phyloP scores from a whole-genome alignment of 495 filamentous ascomycete species.

The Neurospora tetraspora region DNA sequence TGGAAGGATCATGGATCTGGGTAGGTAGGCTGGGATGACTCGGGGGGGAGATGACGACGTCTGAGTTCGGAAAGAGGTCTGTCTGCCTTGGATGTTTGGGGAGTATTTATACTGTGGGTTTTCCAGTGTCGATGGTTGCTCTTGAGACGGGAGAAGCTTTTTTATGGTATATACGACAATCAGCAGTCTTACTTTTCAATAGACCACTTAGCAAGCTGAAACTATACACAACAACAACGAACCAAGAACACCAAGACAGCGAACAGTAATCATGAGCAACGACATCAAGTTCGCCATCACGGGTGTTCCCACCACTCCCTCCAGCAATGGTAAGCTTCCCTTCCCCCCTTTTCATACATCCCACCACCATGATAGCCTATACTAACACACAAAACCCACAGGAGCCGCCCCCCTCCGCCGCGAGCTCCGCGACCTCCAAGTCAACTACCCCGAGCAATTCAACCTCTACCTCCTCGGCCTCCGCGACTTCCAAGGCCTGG shows the following conservation, averaged over 20 bases:
- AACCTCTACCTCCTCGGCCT: conserved; percentile 21
- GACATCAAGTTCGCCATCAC: conserved; percentile 16
- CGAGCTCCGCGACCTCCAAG: conserved; percentile 22
- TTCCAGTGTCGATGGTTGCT: rapidly evolving
- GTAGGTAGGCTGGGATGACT: background rate
- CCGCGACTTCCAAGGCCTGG: conserved; percentile 11
- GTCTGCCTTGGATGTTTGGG: background rate
- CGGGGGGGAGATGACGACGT: background rate
- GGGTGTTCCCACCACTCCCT: conserved; percentile 17
- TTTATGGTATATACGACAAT: background rate
- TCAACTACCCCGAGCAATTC: conserved; percentile 22
- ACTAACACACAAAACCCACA: background rate
- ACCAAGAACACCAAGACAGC: background rate
- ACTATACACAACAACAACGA: background rate
- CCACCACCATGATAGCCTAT: background rate
- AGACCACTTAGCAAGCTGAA: background rate
- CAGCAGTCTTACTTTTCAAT: background rate
- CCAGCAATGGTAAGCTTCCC: conserved; percentile 4
- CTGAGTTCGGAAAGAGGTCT: background rate
- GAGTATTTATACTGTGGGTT: background rate
- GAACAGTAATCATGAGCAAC: conserved; percentile 8
- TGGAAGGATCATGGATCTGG: background rate
- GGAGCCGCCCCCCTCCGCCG: conserved; percentile 19
- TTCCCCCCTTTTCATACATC: background rate
- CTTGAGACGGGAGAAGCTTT: background rate